Base-by-base conservation (phyloP, 495 filamentous ascomycete genomes). In the Podospora comata region DNA sequence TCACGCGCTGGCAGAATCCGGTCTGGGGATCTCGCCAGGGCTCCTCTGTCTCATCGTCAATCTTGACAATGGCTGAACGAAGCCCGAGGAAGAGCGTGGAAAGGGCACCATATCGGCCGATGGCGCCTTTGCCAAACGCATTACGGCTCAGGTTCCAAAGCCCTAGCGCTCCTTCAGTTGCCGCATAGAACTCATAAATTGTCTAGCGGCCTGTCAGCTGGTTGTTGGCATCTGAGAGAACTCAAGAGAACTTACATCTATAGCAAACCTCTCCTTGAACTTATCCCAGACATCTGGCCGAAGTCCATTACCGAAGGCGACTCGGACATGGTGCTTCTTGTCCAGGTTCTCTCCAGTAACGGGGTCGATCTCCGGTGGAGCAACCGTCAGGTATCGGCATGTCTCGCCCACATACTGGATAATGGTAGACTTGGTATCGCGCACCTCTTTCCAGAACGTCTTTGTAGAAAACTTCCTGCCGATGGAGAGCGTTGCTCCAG, bases 341-440 rank as follows among this genome's bases (percentile, higher is more conserved):
- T 99, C 95, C 57, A 92, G 81, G 70, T 88, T 86, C 72, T 89
- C 87, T 9, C 90, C 88, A 9, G 88, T 92, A 3, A 76, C 72
- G 5, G 88, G 82, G 70, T 92, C 86, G 23, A 86, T 77, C 65
- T 89, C 81, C 3, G 91, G 87, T 1, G 92, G 87, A 0, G 89
- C 86, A 2, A 91, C 82, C 56, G 97, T 85, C 28, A 99, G 85
- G 75, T 99, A 99, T 1, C 95, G 90, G 65, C 93, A 91, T 0
- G 92, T 97, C 76, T 99, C 95, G 32, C 95, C 95, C 13, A 99
- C 94, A 72, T 99, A 99, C 75, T 97, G 94, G 68, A 99, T 89
- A 23, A 91, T 80, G 0, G 93, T 97, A 15, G 93, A 88, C 11
- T 91, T 78, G 18, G 84, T 86, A 30, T 83, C 83, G 4, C 91